Evolutionary conservation across 2,329 filamentous ascomycete species (phyloP), one percentile per base, ranked within the genome.

Genomic region (Xylaria multiplex): DNA sequence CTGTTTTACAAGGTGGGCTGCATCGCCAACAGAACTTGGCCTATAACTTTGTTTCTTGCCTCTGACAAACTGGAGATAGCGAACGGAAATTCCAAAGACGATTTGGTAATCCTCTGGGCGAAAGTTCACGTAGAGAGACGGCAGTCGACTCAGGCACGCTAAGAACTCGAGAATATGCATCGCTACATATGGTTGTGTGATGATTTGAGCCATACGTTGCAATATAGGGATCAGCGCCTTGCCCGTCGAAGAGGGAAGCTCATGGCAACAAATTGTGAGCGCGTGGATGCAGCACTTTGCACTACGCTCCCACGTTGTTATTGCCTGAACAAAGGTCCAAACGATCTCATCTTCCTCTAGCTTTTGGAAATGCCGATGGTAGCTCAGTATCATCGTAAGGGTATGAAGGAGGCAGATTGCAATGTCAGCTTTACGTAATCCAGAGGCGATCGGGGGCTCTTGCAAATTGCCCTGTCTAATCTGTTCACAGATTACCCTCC

Each of bases 101-200:
- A 93, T 93, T 68, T 93, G 92, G 78, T 95, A 97, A 74, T 98
- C 94, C 48, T 97, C 93, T 72, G 96, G 91, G 58, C 92, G 88
- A 76, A 97, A 92, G 75, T 97, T 96, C 75, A 93, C 89, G 75
- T 94, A 96, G 1, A 97, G 85, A 67, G 93, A 88, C 9, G 92
- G 93, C 64, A 97, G 82, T 42, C 95, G 90, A 59, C 94, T 93
- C 32, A 99, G 85, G 56, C 93, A 91, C 9, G 93, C 92, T n/a
- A 99, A 83, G 74, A 99, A 98, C 75, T 99, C 96, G 56, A 99
- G 84, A 67, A 99, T 97, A 75, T 99, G 96, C 67, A 97, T 91
- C 9, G 95, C 93, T 42, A 97, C 91, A 63, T 94, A 89, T 6
- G 93, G 90, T 74, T 97, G 94, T 0, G 96, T 98, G 74, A 99